Conservation (phyloP, 1,284 basidiomycete genomes). For the Vanrija pseudolonga region DNA sequence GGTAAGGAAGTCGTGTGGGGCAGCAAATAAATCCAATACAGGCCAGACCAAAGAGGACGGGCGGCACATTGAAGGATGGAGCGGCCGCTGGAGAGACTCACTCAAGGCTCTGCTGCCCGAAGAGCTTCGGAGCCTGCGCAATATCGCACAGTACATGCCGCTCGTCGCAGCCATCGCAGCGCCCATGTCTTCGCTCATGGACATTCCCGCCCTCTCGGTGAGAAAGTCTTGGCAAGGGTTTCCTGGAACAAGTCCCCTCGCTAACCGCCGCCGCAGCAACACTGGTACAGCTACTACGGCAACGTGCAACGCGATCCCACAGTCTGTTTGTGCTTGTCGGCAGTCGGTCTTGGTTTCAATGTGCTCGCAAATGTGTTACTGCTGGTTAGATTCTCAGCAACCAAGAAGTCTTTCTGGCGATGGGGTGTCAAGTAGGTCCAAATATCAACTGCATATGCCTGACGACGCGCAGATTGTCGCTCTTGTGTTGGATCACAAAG, state of each 20-base stretch:
- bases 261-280: constrained; percentile 27
- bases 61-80: constrained; percentile 62
- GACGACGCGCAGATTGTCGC: constrained; percentile 29
- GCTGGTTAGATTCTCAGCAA: constrained; percentile 49
- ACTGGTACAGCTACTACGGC: constrained; percentile 40
- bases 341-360: constrained; percentile 49
- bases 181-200: constrained; percentile 49
- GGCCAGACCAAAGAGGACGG: constrained; percentile 81
- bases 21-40: too few relatives aligned
- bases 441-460: background rate
- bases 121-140: background rate
- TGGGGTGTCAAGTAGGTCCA: constrained; percentile 30
- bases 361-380: constrained; percentile 50
- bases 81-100: background rate
- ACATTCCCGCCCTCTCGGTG: constrained; percentile 51
- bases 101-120: background rate
- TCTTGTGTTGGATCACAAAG: constrained; percentile 50
- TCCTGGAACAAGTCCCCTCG: background rate
- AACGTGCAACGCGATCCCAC: constrained; percentile 33
- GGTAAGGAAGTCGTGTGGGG: too few relatives aligned
- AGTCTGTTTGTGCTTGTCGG: constrained; percentile 46
- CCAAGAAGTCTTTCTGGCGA: constrained; percentile 31
- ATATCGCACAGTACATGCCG: constrained; percentile 37
- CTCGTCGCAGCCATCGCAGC: constrained; percentile 49
- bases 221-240: constrained; percentile 5